These are phyloP conservation scores for Phytophthora boehmeriae DNA, from an alignment of 352 stramenopile species.

Conservation along the genomic window DNA sequence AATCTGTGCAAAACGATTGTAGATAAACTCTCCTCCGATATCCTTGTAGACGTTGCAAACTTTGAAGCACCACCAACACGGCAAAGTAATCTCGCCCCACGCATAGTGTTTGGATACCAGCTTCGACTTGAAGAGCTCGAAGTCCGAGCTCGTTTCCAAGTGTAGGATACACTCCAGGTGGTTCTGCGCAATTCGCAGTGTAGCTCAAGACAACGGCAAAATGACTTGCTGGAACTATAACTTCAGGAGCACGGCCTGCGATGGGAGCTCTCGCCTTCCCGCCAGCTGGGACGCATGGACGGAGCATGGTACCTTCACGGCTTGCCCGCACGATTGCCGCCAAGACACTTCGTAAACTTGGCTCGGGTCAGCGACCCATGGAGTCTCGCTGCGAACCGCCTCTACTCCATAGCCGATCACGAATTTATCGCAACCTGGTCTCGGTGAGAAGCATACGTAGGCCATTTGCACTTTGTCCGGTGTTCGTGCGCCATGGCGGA, in stretches of 20 bases:
- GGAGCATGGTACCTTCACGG: constrained; percentile 11
- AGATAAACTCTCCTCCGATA: no score
- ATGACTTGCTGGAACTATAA: neutral
- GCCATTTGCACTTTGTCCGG: constrained; percentile 1
- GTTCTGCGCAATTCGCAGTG: neutral
- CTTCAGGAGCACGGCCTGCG: neutral
- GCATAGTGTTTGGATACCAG: no score
- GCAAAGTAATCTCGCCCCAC: no score
- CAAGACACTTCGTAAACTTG: constrained; percentile 24
- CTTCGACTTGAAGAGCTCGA: no score
- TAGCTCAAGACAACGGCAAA: neutral
- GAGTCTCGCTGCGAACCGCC: constrained; percentile 23
- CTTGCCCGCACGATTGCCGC: neutral
- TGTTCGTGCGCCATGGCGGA: constrained; percentile 21
- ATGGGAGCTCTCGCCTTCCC: neutral
- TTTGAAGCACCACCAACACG: no score
- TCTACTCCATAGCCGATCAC: constrained; percentile 30
- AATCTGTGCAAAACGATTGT: no score
- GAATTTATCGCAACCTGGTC: constrained; percentile 16
- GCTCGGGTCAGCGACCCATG: constrained; percentile 22
- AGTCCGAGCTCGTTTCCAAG: no score
- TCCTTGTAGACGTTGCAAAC: no score
- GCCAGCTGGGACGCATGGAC: constrained; percentile 16
- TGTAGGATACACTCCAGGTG: neutral
- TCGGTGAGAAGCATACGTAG: neutral